These are phyloP conservation scores for Linnemannia elongata DNA, from an alignment of 192 early-diverging fungal species.

Conservation along the genomic window DNA sequence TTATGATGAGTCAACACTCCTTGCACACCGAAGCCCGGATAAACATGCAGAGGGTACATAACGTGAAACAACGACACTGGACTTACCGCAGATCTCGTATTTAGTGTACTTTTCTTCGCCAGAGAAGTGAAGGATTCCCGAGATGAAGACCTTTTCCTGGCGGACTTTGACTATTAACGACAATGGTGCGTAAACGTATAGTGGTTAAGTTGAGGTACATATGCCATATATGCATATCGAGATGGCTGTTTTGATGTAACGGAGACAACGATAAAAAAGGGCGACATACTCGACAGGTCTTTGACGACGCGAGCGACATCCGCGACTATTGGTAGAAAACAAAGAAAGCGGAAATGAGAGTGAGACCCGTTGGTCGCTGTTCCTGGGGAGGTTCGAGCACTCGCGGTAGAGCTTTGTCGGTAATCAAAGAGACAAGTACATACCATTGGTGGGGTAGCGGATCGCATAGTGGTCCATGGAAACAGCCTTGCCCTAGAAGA, in stretches of 20 bases:
- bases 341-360: background rate
- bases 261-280: background rate
- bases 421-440: background rate
- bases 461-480: slow-evolving; percentile 78
- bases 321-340: slow-evolving; percentile 55
- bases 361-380: background rate
- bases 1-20: background rate
- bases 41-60: background rate
- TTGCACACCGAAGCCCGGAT: background rate
- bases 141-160: slow-evolving; percentile 54
- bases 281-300: slow-evolving; percentile 67
- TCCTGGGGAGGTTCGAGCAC: background rate
- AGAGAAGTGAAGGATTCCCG: slow-evolving; percentile 75
- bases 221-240: no score
- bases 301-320: slow-evolving; percentile 80
- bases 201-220: background rate
- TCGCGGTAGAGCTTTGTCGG: background rate
- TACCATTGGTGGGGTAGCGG: slow-evolving; percentile 89
- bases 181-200: no score
- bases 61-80: no score
- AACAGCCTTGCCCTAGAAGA: slow-evolving; percentile 60
- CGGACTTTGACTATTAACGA: slow-evolving; percentile 50
- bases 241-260: background rate
- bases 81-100: slow-evolving; percentile 77
- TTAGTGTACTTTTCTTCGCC: slow-evolving; percentile 73